These are phyloP conservation scores for Quillaja saponaria DNA, from an alignment of 306 rosid species.

Conservation along the genomic window DNA sequence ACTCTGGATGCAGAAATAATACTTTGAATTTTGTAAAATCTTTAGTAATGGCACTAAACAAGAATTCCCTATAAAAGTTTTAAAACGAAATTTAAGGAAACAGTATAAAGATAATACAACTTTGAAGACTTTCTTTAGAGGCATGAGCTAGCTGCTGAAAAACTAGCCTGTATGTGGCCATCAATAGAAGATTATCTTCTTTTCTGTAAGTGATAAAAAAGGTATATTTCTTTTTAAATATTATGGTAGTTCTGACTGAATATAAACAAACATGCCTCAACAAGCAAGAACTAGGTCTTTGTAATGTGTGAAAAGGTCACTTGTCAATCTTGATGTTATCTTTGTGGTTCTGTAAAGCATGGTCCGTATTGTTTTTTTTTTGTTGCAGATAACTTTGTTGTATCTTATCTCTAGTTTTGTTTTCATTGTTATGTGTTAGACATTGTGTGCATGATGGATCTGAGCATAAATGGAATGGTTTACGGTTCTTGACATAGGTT, in stretches of 20 bases:
- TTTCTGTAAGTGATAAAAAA: slow-evolving; percentile 17
- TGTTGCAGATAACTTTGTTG: slow-evolving; percentile 8
- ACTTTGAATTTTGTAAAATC: no score
- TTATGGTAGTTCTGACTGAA: no score
- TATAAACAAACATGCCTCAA: no score
- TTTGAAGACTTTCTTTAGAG: slow-evolving; percentile 7
- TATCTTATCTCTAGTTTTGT: neutral
- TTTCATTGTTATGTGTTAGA: slow-evolving; percentile 7
- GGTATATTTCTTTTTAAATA: neutral
- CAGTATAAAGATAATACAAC: neutral
- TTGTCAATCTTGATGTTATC: slow-evolving; percentile 15
- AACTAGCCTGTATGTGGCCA: slow-evolving; percentile 5
- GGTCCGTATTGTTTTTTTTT: slow-evolving; percentile 15
- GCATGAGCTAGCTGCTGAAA: slow-evolving; percentile 19
- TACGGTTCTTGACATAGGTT: slow-evolving; percentile 50
- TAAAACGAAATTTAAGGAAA: no score
- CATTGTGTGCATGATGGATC: slow-evolving; percentile 6
- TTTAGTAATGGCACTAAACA: no score
- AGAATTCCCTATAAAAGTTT: no score
- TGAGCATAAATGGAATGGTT: slow-evolving; percentile 16
- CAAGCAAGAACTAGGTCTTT: slow-evolving; percentile 15
- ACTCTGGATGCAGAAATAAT: no score
- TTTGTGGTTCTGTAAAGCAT: slow-evolving; percentile 11
- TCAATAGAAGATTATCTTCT: slow-evolving; percentile 15
- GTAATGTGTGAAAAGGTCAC: slow-evolving; percentile 6